Percentiles rank a stretch among this genome's conserved stretches.
phyloP scores from a whole-genome alignment of 192 early-diverging fungal species.

The Mortierella hygrophila region DNA sequence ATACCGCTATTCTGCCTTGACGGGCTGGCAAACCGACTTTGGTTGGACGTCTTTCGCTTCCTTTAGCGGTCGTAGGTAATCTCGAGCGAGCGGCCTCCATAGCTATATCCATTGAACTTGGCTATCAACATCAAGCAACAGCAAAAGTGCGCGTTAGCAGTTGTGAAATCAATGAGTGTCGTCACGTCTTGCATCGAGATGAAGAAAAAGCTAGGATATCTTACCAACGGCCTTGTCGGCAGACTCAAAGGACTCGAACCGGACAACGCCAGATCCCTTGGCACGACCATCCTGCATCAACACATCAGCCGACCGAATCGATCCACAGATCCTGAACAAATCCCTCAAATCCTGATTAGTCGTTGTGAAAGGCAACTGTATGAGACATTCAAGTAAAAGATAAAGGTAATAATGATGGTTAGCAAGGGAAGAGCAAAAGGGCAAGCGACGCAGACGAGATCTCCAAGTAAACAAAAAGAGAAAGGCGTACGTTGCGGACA shows the following conservation, averaged over 20 bases:
- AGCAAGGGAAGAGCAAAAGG: background rate
- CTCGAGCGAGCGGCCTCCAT: constrained; percentile 38
- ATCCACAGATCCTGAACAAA: constrained; percentile 65
- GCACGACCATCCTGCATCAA: constrained; percentile 61
- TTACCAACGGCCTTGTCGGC: constrained; percentile 68
- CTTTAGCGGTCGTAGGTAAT: constrained; percentile 32
- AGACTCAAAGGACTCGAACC: constrained; percentile 61
- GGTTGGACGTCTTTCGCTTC: background rate
- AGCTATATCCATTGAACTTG: constrained; percentile 39
- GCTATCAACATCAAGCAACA: constrained; percentile 9
- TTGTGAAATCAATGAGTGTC: background rate
- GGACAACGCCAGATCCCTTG: constrained; percentile 67
- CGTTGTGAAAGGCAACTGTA: constrained; percentile 68
- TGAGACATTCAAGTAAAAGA: too few species aligned
- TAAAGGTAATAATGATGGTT: background rate
- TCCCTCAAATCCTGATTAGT: constrained; percentile 70
- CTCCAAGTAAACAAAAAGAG: background rate
- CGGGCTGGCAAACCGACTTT: too few species aligned
- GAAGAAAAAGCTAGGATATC: background rate
- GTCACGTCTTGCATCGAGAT: too few species aligned
- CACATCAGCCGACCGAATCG: constrained; percentile 63
- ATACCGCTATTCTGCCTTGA: too few species aligned
- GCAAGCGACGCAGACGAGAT: background rate
- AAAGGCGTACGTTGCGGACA: constrained; percentile 46
- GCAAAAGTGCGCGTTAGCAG: background rate